These are phyloP conservation scores for Boletales sp. DNA, from an alignment of 768 basidiomycete species.

Conservation along the genomic window DNA sequence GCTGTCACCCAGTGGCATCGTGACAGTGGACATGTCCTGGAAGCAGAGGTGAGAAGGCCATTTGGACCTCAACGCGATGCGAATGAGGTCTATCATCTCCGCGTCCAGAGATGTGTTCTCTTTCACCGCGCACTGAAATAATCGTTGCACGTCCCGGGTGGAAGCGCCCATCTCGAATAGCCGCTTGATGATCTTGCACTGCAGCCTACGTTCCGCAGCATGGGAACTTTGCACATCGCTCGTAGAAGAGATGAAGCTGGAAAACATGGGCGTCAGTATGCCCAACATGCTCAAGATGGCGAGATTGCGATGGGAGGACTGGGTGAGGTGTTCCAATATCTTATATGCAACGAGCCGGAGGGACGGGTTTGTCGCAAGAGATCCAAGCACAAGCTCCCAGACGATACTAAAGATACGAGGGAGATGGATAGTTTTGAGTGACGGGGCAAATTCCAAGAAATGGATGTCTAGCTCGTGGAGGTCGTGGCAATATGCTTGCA, in stretches of 20 bases:
- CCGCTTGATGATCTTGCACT: constrained; percentile 62
- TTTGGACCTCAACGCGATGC: constrained; percentile 65
- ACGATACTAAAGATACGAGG: constrained; percentile 62
- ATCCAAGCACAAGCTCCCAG: constrained; percentile 45
- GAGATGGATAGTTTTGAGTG: constrained; percentile 49
- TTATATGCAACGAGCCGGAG: constrained; percentile 56
- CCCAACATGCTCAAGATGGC: constrained; percentile 60
- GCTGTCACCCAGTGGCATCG: constrained; percentile 43
- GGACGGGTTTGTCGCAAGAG: constrained; percentile 31
- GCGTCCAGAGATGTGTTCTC: constrained; percentile 50
- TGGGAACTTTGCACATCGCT: constrained; percentile 8
- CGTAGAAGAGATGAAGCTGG: constrained; percentile 21
- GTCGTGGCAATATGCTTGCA: constrained; percentile 35
- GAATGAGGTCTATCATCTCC: constrained; percentile 68
- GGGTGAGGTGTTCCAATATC: constrained; percentile 59
- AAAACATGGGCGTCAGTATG: constrained; percentile 49
- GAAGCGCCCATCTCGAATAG: constrained; percentile 74
- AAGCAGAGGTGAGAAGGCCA: constrained; percentile 81
- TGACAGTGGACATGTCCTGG: constrained; percentile 51
- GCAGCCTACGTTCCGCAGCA: constrained; percentile 45
- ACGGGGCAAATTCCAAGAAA: constrained; percentile 38
- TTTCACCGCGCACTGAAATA: constrained; percentile 57
- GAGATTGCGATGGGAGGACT: constrained; percentile 64
- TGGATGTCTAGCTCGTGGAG: constrained; percentile 39
- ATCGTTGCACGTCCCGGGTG: constrained; percentile 55